Conservation (phyloP, 176 grass and related monocot genomes). For the Guadua angustifolia region DNA sequence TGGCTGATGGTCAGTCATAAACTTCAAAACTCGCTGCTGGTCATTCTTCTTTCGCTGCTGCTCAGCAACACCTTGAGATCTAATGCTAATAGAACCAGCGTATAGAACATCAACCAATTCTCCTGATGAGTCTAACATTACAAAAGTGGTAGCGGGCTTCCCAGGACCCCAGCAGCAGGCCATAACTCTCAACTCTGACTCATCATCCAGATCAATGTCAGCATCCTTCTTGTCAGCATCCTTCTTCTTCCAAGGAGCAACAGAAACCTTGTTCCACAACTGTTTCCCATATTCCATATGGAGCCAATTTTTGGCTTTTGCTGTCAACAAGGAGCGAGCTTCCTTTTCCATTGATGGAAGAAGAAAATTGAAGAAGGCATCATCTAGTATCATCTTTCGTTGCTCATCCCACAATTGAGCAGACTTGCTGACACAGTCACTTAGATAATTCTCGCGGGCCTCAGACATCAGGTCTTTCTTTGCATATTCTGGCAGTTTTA, state of each 20-base stretch:
- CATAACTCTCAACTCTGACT: slow-evolving; percentile 86
- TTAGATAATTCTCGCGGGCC: slow-evolving; percentile 86
- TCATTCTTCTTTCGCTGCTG: slow-evolving; percentile 89
- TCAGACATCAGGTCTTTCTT: slow-evolving; percentile 81
- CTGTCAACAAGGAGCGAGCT: slow-evolving; percentile 64
- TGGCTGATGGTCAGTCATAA: slow-evolving; percentile 90
- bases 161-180: slow-evolving; percentile 97
- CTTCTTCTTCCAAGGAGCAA: slow-evolving; percentile 88
- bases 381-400: slow-evolving; percentile 93
- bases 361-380: slow-evolving; percentile 81
- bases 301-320: slow-evolving; percentile 80
- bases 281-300: slow-evolving; percentile 84
- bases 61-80: slow-evolving; percentile 86
- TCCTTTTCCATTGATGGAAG: slow-evolving; percentile 95
- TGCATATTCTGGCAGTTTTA: slow-evolving; percentile 77
- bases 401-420: slow-evolving; percentile 97
- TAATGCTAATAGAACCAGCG: slow-evolving; percentile 83
- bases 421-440: slow-evolving; percentile 93
- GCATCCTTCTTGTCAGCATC: slow-evolving; percentile 61
- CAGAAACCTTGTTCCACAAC: slow-evolving; percentile 78
- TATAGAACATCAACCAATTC: slow-evolving; percentile 96
- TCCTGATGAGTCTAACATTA: slow-evolving; percentile 87
- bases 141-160: slow-evolving; percentile 91
- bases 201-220: slow-evolving; percentile 71
- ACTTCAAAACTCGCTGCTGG: slow-evolving; percentile 83